Base-by-base conservation (phyloP, 2,329 filamentous ascomycete species). In the Plectosphaerella sp. region DNA sequence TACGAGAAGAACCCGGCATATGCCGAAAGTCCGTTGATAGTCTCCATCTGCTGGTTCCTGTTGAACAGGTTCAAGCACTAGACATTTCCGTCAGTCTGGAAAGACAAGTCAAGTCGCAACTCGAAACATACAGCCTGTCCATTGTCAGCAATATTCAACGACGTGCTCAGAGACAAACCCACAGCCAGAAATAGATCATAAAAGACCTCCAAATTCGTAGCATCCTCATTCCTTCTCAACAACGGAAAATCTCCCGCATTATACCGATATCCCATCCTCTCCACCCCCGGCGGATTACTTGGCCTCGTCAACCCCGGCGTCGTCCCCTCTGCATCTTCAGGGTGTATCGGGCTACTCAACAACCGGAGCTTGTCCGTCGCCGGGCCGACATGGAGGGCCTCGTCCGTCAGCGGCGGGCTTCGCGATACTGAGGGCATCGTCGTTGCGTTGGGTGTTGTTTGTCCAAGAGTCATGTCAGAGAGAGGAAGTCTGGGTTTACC, bases 1-100 rank as follows among this genome's bases (percentile, higher is more conserved):
- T 54, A 69, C 66, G 58, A 63, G 39, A 72, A 72, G 51, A 65
- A 71, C 8, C 67, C 68, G n/a, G 68, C 55, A 37, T 68, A 70
- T 6, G 67, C 60, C 9, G 39, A 41, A 5, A 49, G 48, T 2
- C 48, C 48, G n/a, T 18, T 20, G 10, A 43, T 12, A 4, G 41
- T 18, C 5, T 43, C 41, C 41, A 43, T 43, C n/a, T 18, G 41
- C 41, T 43, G 41, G 41, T 43, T 43, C 16, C 41, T 18, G 16
- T 43, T 43, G 41, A 43, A 43, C 6, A 43, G 41, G 18, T 43
- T 43, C 41, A 43, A 20, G 41, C 41, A 43, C 41, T 43, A 18
- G 7, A 18, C 7, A n/a, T n/a, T 7, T 39, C 37, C 6, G 16
- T 39, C 5, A 39, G 37, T 39, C 10, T 9, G 6, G 37, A 12